A percentile compares a stretch with the other conserved stretches of the same genome.
phyloP scores from a whole-genome alignment of 306 rosid species.

The Gastrolobium bilobum region DNA sequence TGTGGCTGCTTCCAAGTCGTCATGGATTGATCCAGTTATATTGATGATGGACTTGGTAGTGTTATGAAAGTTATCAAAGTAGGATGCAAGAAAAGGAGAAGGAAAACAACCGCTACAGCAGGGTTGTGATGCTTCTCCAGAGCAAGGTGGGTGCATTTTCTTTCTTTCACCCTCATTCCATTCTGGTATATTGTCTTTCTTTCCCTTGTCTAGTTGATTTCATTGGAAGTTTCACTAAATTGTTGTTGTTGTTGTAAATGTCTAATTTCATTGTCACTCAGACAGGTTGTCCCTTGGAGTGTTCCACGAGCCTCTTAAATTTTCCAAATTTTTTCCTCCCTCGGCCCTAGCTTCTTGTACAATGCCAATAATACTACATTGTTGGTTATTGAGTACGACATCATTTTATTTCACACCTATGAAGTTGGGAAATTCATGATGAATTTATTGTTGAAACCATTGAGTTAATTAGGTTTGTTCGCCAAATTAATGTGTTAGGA shows the following conservation, averaged over 20 bases:
- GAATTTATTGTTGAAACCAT: not conserved
- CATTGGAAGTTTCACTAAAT: slow-evolving; percentile 12
- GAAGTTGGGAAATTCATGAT: not conserved
- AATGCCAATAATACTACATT: not conserved
- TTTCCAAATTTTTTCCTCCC: not conserved
- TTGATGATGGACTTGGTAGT: slow-evolving; percentile 38
- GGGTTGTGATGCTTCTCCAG: slow-evolving; percentile 52
- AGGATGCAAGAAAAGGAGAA: slow-evolving; percentile 45
- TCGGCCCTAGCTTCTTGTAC: not conserved
- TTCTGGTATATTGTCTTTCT: not conserved
- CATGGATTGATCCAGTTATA: slow-evolving; percentile 30
- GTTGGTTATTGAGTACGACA: not conserved
- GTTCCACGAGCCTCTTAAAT: not conserved
- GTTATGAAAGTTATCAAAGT: slow-evolving; percentile 10
- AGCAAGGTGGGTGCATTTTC: slow-evolving; percentile 58
- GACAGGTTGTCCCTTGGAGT: slow-evolving; percentile 19
- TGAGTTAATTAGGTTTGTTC: not conserved
- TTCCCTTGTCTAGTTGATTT: slow-evolving; percentile 9
- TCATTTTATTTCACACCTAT: not conserved
- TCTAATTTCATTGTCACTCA: slow-evolving; percentile 3
- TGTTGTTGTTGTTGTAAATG: slow-evolving; percentile 2
- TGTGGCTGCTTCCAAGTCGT: slow-evolving; percentile 54
- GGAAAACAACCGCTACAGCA: slow-evolving; percentile 65
- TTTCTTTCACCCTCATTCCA: slow-evolving; percentile 2
- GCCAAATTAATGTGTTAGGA: not conserved